phyloP scores from a whole-genome alignment of 345 rosid genomes.

The Adansonia digitata region DNA sequence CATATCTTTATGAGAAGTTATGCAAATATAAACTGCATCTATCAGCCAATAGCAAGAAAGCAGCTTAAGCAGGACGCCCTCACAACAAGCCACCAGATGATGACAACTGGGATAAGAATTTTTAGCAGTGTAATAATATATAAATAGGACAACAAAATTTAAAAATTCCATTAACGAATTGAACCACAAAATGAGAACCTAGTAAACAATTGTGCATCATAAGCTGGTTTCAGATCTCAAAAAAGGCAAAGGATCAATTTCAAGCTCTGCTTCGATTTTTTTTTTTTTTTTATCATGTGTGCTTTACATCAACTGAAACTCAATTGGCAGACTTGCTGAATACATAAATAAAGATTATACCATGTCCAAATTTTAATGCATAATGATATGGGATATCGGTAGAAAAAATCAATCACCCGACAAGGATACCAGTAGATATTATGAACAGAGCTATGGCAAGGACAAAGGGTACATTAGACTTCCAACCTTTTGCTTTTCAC shows the following conservation, averaged over 20 bases:
- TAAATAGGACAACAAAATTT: background rate
- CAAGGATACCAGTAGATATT: background rate
- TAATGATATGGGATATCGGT: background rate
- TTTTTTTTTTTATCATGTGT: background rate
- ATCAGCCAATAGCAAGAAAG: background rate
- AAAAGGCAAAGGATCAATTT: slow-evolving; percentile 1
- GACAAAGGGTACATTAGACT: background rate
- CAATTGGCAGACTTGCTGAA: background rate
- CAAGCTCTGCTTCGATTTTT: background rate
- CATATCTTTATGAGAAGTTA: background rate
- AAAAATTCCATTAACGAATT: background rate
- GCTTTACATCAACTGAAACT: background rate
- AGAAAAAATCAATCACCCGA: background rate
- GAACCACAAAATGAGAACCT: background rate
- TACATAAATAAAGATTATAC: background rate
- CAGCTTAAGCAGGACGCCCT: background rate
- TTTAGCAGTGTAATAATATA: background rate
- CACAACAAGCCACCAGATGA: slow-evolving; percentile 2
- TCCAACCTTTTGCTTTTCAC: background rate
- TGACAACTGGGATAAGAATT: background rate
- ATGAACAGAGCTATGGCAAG: background rate
- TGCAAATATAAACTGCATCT: background rate
- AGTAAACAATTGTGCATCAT: background rate
- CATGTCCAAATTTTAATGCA: background rate
- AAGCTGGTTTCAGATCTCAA: background rate